Conservation (phyloP, 2,329 filamentous ascomycete species). For the Verticillium nonalfalfae region DNA sequence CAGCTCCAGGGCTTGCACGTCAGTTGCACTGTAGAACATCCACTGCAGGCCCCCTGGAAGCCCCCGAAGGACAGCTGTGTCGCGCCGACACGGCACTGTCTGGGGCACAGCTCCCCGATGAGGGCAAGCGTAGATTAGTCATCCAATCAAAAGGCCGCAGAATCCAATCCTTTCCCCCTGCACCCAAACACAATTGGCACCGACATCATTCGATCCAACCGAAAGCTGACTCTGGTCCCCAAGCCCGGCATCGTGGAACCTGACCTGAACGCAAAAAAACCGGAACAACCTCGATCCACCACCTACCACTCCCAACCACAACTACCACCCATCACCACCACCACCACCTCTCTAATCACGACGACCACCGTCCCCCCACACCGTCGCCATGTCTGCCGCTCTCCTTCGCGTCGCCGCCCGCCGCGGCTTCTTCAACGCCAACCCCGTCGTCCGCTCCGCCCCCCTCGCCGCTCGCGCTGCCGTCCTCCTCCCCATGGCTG, state of each 20-base stretch:
- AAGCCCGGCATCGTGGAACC: constrained; percentile 1
- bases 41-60: background rate
- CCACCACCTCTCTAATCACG: constrained; percentile 6
- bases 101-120: constrained; percentile 9
- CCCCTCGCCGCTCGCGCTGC: constrained; percentile 49
- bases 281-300: background rate
- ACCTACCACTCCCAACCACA: background rate
- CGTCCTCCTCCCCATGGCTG: constrained; percentile 41
- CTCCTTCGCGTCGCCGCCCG: constrained; percentile 68
- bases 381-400: constrained; percentile 53
- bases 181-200: constrained; percentile 7
- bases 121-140: constrained; percentile 10
- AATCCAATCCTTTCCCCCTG: constrained; percentile 12
- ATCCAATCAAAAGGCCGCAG: constrained; percentile 14
- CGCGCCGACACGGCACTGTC: constrained; percentile 8
- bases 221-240: constrained; percentile 7
- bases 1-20: no score
- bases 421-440: constrained; percentile 63
- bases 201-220: constrained; percentile 22
- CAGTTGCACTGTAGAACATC: background rate
- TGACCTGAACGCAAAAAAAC: constrained; percentile 11
- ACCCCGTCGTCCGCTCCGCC: constrained; percentile 49
- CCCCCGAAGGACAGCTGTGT: background rate
- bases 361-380: constrained; percentile 15
- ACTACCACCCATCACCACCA: constrained; percentile 6